These are phyloP conservation scores for Diaporthe capsici DNA, from an alignment of 2,329 filamentous ascomycete genomes.

Conservation along the genomic window DNA sequence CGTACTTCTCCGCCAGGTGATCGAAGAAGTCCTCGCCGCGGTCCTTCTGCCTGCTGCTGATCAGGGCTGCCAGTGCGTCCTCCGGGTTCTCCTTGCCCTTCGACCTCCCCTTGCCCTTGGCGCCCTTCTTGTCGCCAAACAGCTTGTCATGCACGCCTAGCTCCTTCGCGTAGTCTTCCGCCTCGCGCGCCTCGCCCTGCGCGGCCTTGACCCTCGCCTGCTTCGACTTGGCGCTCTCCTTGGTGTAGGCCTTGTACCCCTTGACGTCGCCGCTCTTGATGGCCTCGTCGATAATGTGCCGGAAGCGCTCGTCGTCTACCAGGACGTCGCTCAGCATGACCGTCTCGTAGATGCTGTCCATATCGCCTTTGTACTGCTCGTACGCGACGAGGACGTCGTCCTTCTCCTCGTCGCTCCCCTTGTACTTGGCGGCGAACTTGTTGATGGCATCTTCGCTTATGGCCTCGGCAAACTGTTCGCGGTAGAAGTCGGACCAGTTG, in stretches of 20 bases:
- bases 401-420: slow-evolving; percentile 87
- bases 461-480: slow-evolving; percentile 83
- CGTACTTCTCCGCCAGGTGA: slow-evolving; percentile 83
- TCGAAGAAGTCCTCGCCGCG: slow-evolving; percentile 77
- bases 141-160: slow-evolving; percentile 80
- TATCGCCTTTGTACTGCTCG: slow-evolving; percentile 78
- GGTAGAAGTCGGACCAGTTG: slow-evolving; percentile 92
- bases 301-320: slow-evolving; percentile 89
- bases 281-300: slow-evolving; percentile 83
- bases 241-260: slow-evolving; percentile 76
- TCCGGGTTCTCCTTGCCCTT: slow-evolving; percentile 43
- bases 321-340: slow-evolving; percentile 91
- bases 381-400: slow-evolving; percentile 84
- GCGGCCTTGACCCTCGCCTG: slow-evolving; percentile 72
- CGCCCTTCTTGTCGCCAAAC: slow-evolving; percentile 65
- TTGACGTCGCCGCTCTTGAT: slow-evolving; percentile 79
- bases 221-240: slow-evolving; percentile 78
- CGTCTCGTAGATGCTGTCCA: slow-evolving; percentile 82
- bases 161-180: slow-evolving; percentile 81
- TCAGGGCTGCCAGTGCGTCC: slow-evolving; percentile 75
- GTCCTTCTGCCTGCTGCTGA: slow-evolving; percentile 77
- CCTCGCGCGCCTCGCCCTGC: slow-evolving; percentile 78
- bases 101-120: slow-evolving; percentile 48
- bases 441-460: slow-evolving; percentile 82
- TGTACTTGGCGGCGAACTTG: slow-evolving; percentile 83